phyloP scores from a whole-genome alignment of 108 stramenopile species.

The Hondaea fermentalgiana region DNA sequence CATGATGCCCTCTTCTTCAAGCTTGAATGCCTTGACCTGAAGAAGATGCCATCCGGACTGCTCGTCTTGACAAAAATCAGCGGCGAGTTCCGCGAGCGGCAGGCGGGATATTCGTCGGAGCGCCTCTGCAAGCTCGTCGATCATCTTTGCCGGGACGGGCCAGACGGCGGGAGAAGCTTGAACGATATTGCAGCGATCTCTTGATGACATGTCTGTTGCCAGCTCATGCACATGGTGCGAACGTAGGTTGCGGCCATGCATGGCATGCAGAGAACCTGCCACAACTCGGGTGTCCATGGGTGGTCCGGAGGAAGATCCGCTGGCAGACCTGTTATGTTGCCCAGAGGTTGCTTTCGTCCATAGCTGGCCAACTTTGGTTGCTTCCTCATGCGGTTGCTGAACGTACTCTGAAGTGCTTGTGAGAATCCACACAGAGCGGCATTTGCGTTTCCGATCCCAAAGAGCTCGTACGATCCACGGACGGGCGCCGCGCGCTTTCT shows the following conservation, averaged over 20 bases:
- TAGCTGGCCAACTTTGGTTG: background rate
- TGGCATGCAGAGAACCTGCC: background rate
- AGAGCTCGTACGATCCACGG: background rate
- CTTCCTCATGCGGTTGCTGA: background rate
- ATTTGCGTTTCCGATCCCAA: background rate
- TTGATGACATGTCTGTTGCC: background rate
- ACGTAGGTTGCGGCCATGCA: background rate
- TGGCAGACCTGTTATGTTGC: background rate
- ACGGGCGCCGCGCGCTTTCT: background rate
- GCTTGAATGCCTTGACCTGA: background rate
- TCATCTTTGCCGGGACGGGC: background rate
- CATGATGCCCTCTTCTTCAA: background rate
- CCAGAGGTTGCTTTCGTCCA: background rate
- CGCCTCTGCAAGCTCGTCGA: background rate
- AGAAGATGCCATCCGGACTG: background rate
- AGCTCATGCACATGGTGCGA: background rate
- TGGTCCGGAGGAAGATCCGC: background rate
- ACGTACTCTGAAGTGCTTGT: conserved; percentile 11
- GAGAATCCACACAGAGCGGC: background rate
- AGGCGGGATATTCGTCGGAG: background rate
- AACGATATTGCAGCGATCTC: background rate
- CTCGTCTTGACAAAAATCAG: background rate
- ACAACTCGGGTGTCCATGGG: background rate
- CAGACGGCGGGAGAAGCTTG: background rate
- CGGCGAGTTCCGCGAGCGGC: background rate